Evolutionary conservation across 305 asterid species (phyloP).

Genomic region (Petunia hybrid): DNA sequence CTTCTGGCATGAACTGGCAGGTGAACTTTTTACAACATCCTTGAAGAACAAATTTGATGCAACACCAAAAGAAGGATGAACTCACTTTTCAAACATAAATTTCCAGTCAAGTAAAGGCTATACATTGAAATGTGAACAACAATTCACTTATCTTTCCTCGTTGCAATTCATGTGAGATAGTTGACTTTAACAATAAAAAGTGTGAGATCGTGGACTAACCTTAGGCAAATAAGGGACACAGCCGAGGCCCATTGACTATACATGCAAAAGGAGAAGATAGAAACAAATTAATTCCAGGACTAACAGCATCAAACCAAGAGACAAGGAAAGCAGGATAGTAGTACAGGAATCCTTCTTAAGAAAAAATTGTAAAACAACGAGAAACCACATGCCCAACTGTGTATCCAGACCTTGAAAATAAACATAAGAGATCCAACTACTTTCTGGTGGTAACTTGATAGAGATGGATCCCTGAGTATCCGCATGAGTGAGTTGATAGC

Average conservation of each 20-base stretch:
- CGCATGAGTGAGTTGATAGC: conserved; percentile 98
- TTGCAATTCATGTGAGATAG: conserved; percentile 29
- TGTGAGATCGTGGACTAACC: conserved; percentile 61
- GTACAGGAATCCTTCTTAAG: conserved; percentile 22
- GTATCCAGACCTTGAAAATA: conserved; percentile 86
- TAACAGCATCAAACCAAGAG: conserved; percentile 20
- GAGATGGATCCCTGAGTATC: conserved; percentile 95
- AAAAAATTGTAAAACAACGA: not conserved
- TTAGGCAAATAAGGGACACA: conserved; percentile 97
- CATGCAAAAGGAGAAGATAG: conserved; percentile 53
- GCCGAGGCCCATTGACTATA: conserved; percentile 94
- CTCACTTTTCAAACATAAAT: not conserved
- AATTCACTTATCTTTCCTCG: not conserved
- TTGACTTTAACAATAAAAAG: no score
- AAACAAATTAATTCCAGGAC: conserved; percentile 34
- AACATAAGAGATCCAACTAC: conserved; percentile 97
- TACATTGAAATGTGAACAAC: not conserved
- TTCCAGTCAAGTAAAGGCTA: conserved; percentile 12
- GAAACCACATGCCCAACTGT: conserved; percentile 13
- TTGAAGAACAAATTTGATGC: conserved; percentile 20
- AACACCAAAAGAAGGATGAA: not conserved
- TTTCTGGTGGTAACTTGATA: conserved; percentile 96
- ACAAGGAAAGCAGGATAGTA: conserved; percentile 29
- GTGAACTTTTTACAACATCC: not conserved
- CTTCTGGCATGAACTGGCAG: not conserved